These are phyloP conservation scores for Cytospora piceicola DNA, from an alignment of 2,329 filamentous ascomycete species.

Conservation along the genomic window DNA sequence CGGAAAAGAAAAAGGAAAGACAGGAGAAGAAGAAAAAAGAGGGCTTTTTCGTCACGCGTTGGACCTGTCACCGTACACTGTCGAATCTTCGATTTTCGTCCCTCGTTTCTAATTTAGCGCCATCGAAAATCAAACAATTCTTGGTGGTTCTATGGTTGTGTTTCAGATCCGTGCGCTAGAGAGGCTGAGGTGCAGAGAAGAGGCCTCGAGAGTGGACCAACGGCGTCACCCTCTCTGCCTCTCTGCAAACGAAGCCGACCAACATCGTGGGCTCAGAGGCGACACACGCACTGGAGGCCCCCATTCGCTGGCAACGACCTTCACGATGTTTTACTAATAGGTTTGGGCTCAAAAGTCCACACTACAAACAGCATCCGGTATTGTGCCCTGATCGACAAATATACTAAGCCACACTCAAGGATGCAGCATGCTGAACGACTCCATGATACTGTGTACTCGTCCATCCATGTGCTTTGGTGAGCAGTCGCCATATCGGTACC, in stretches of 20 bases:
- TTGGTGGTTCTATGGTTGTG: neutral
- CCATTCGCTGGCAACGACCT: conserved; percentile 13
- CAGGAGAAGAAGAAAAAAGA: too few species aligned
- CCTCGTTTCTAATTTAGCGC: conserved; percentile 5
- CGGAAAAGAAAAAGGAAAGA: neutral
- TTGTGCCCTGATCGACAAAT: conserved; percentile 1
- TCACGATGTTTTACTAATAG: conserved; percentile 4
- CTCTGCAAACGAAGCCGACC: conserved; percentile 27
- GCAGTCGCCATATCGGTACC: neutral
- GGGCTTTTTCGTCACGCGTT: conserved; percentile 12
- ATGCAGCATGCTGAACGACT: conserved; percentile 10
- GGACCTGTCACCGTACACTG: neutral
- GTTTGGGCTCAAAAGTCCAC: conserved; percentile 3
- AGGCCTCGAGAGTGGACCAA: conserved; percentile 21
- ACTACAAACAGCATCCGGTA: conserved; percentile 7
- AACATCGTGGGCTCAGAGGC: conserved; percentile 16
- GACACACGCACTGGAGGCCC: neutral
- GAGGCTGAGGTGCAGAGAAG: conserved; percentile 11
- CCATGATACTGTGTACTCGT: conserved; percentile 6
- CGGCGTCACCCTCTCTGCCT: conserved; percentile 17
- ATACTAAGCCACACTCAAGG: conserved; percentile 1
- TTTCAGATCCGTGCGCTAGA: conserved; percentile 8
- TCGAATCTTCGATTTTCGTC: conserved; percentile 12
- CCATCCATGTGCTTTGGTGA: conserved; percentile 11
- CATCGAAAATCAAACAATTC: neutral